phyloP scores from a whole-genome alignment of 768 basidiomycete species.

The Chiua virens region DNA sequence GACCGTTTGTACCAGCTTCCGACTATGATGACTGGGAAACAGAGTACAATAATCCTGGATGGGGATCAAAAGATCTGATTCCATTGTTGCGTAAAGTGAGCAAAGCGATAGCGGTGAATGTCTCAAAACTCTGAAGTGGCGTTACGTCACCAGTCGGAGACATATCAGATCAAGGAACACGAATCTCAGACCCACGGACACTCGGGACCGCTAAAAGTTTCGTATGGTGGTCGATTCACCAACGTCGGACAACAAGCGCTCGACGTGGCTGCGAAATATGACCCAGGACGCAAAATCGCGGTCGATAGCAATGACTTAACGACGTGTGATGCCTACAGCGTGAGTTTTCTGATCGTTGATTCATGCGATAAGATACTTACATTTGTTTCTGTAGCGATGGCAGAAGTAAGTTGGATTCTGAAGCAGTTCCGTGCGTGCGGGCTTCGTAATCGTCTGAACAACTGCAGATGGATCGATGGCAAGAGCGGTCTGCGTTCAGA shows the following conservation, averaged over 20 bases:
- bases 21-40: constrained; percentile 46
- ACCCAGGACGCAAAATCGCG: constrained; percentile 42
- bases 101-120: not conserved
- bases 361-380: not conserved
- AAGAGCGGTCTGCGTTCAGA: constrained; percentile 58
- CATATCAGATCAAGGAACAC: constrained; percentile 15
- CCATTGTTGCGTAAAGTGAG: constrained; percentile 26
- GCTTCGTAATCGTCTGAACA: not conserved
- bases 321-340: constrained; percentile 47
- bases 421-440: too few species aligned
- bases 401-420: constrained; percentile 39
- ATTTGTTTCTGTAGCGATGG: constrained; percentile 43
- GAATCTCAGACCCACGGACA: constrained; percentile 24
- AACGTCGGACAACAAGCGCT: constrained; percentile 49
- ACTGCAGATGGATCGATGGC: constrained; percentile 51
- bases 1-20: constrained; percentile 33
- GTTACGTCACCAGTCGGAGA: constrained; percentile 15
- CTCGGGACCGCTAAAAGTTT: constrained; percentile 24
- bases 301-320: constrained; percentile 49
- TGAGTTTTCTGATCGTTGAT: constrained; percentile 26
- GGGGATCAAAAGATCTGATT: constrained; percentile 27
- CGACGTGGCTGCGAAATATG: constrained; percentile 44
- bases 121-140: not conserved
- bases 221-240: constrained; percentile 31
- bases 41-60: constrained; percentile 15